phyloP scores from a whole-genome alignment of 2,329 filamentous ascomycete genomes.

The Leptographium galeiforme region DNA sequence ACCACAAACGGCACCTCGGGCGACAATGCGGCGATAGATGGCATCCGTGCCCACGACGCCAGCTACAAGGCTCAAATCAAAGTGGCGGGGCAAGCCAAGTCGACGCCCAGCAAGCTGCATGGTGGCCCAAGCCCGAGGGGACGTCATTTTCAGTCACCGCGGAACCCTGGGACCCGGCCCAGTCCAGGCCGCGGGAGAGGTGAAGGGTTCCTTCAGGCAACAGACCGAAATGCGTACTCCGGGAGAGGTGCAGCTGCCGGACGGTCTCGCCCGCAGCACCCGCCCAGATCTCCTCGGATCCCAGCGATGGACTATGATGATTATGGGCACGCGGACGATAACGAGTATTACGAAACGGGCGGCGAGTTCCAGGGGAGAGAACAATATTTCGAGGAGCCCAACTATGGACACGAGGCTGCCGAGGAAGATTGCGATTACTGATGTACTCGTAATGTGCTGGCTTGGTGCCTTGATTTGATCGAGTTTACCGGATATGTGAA shows the following conservation, averaged over 20 bases:
- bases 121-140: neutral
- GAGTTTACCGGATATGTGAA: too few relatives aligned
- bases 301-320: neutral
- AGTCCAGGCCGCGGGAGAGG: neutral
- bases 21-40: conserved; percentile 1
- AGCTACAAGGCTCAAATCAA: neutral
- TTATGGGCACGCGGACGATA: neutral
- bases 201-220: neutral
- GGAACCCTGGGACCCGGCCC: neutral
- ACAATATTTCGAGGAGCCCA: neutral
- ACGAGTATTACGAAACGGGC: neutral
- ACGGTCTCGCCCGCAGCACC: too few relatives aligned
- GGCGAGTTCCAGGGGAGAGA: neutral
- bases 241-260: neutral
- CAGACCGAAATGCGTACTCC: neutral
- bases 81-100: neutral
- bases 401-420: neutral
- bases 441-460: too few relatives aligned
- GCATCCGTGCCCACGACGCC: conserved; percentile 3
- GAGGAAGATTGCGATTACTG: neutral
- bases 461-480: too few relatives aligned
- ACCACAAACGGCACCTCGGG: neutral
- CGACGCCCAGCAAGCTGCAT: neutral
- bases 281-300: neutral
- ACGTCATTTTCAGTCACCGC: neutral